Evolutionary conservation across 768 basidiomycete genomes (phyloP).

Genomic region (Lyophyllum decastes): DNA sequence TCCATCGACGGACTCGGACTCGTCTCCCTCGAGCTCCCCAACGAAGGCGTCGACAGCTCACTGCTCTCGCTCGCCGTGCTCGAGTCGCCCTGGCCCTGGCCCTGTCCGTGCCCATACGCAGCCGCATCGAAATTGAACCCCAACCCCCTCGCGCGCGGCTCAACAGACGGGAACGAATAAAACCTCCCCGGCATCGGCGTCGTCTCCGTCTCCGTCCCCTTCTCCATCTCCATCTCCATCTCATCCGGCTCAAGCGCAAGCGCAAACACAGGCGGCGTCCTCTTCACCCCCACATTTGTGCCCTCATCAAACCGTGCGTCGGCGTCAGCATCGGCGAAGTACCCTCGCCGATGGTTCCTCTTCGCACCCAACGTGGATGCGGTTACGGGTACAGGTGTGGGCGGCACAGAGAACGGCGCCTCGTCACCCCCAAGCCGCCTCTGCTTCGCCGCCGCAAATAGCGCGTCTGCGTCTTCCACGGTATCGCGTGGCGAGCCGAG

Average conservation of each 20-base stretch:
- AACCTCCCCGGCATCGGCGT: slow-evolving; percentile 31
- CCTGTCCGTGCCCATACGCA: background rate
- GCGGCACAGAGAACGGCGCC: background rate
- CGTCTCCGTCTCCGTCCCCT: slow-evolving; percentile 10
- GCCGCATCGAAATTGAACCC: background rate
- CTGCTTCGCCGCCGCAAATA: slow-evolving; percentile 1
- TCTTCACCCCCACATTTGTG: no score
- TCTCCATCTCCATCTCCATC: no score
- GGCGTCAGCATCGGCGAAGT: slow-evolving; percentile 40
- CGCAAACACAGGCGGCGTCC: no score
- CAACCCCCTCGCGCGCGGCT: background rate
- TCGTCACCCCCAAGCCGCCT: background rate
- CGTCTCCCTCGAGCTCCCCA: slow-evolving; percentile 41
- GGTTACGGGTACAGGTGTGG: no score
- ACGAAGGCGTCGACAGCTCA: slow-evolving; percentile 48
- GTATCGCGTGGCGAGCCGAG: slow-evolving; percentile 57
- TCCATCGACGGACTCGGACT: background rate
- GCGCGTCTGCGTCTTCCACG: slow-evolving; percentile 34
- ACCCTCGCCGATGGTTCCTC: slow-evolving; percentile 63
- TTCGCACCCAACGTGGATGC: no score
- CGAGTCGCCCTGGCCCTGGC: background rate
- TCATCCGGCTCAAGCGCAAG: no score
- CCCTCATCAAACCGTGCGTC: background rate
- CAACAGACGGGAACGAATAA: slow-evolving; percentile 36
- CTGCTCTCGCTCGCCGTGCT: slow-evolving; percentile 27